Base-by-base conservation (phyloP, 2,329 filamentous ascomycete genomes). In the Diaporthe helianthi region DNA sequence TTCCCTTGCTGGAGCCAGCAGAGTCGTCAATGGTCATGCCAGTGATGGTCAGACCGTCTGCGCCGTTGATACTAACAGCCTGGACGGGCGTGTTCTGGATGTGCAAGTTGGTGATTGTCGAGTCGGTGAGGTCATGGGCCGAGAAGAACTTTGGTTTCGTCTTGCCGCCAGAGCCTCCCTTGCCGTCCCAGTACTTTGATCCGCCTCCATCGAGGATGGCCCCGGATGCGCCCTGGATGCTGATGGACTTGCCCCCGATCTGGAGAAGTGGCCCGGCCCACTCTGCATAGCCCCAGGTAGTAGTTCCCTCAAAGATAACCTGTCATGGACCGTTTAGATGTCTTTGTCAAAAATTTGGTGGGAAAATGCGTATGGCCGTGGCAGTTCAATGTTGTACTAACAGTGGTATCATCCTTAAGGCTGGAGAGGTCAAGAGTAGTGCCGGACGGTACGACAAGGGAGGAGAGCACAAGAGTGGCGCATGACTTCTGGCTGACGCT, bases 251-350 rank as follows among this genome's bases (percentile, higher is more conserved):
- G 49, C 90, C 90, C 1, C 85, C 85, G 71, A 91, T 82, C 38
- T 83, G 83, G 74, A 92, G 84, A 15, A 92, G 80, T 60, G 90
- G 89, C 0, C 90, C 89, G 2, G 77, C 76, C 90, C 89, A 92
- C 74, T 89, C 86, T 72, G 87, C 81, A 79, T 90, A 91, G 26
- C 83, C 89, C 74, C 89, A 92, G 68, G 86, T 88, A 13, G 89
- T 92, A 24, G 82, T 86, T 53, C 90, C 90, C 70, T 87, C 78
- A 78, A 92, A 91, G 73, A 85, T 86, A 72, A 91, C 83, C 79
- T 81, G 9, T 55, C 19, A 29, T 36, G 60, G 44, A 8, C 33
- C 52, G 66, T 72, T 58, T 67, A 55, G 65, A n/a, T 22, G 1
- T 19, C 6, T 15, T 13, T 0, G 2, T 38, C 13, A 3, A 17